phyloP scores from a whole-genome alignment of 2,329 filamentous ascomycete species.

The Thelonectria blattea region DNA sequence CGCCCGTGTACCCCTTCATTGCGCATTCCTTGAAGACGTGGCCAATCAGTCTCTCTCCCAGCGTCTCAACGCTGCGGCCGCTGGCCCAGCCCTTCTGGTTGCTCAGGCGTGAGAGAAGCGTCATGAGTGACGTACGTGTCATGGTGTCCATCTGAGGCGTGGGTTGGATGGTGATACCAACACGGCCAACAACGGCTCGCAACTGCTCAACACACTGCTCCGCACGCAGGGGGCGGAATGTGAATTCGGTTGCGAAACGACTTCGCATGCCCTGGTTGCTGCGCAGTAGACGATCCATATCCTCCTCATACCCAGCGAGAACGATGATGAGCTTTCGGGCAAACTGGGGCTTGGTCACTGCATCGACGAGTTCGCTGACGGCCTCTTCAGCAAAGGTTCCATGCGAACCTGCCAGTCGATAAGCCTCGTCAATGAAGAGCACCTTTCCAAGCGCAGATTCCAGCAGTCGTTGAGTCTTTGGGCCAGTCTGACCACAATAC shows the following conservation, averaged over 20 bases:
- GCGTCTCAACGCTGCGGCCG: constrained; percentile 63
- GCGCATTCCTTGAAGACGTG: constrained; percentile 44
- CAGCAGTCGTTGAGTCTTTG: constrained; percentile 65
- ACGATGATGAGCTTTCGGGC: constrained; percentile 67
- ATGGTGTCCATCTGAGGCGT: constrained; percentile 33
- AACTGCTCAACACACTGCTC: constrained; percentile 56
- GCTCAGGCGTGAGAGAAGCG: constrained; percentile 50
- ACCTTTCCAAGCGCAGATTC: constrained; percentile 70
- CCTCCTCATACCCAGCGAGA: constrained; percentile 69
- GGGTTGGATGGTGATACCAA: constrained; percentile 40
- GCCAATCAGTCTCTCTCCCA: constrained; percentile 59
- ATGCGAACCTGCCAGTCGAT: constrained; percentile 59
- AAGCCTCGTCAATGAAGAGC: constrained; percentile 75
- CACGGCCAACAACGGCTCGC: constrained; percentile 39
- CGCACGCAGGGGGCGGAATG: constrained; percentile 57
- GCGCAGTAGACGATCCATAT: constrained; percentile 68
- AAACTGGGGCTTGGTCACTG: constrained; percentile 61
- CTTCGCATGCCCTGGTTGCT: constrained; percentile 67
- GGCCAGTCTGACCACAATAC: constrained; percentile 72
- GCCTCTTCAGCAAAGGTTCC: constrained; percentile 63
- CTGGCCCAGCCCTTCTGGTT: constrained; percentile 63
- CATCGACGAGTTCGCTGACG: constrained; percentile 58
- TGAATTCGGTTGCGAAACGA: constrained; percentile 66
- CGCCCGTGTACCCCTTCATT: constrained; percentile 40
- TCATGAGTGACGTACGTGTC: constrained; percentile 37